Evolutionary conservation across 164 flowering plant genomes (phyloP).

Genomic region (Piper betle): DNA sequence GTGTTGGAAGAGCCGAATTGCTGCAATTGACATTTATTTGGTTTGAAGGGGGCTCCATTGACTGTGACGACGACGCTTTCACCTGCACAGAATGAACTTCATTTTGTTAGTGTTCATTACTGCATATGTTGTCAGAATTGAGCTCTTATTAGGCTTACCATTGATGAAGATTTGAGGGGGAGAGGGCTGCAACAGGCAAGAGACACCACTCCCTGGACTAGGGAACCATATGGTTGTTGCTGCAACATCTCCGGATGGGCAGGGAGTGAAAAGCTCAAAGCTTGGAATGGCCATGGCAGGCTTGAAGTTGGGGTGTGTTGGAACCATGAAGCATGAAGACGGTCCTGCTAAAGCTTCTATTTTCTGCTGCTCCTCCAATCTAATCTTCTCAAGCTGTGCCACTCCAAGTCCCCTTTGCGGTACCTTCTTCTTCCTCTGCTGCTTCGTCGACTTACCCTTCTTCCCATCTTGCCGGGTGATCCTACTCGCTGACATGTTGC

Average conservation of each 20-base stretch:
- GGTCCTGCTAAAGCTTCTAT: not conserved
- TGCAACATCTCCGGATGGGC: not conserved
- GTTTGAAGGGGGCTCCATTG: not conserved
- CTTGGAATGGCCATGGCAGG: not conserved
- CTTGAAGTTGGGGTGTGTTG: not conserved
- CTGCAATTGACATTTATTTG: not conserved
- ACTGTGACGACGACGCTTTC: not conserved
- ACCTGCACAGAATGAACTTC: not conserved
- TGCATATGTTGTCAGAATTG: not conserved
- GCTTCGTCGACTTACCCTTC: slow-evolving; percentile 32
- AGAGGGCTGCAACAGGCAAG: not conserved
- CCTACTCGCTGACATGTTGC: not conserved
- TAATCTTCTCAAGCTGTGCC: slow-evolving; percentile 67
- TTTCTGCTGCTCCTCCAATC: slow-evolving; percentile 45
- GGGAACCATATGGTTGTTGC: not conserved
- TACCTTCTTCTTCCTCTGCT: slow-evolving; percentile 24
- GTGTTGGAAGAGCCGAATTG: not conserved
- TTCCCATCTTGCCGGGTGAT: not conserved
- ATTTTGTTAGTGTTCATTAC: not conserved
- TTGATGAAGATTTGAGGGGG: not conserved
- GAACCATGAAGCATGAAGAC: not conserved
- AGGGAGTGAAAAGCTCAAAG: not conserved
- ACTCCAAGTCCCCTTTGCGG: slow-evolving; percentile 86
- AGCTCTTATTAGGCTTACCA: not conserved
- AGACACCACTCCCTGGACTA: too few species aligned